These are phyloP conservation scores for Gonium pectorale DNA, from an alignment of 139 green algal species.

Conservation along the genomic window DNA sequence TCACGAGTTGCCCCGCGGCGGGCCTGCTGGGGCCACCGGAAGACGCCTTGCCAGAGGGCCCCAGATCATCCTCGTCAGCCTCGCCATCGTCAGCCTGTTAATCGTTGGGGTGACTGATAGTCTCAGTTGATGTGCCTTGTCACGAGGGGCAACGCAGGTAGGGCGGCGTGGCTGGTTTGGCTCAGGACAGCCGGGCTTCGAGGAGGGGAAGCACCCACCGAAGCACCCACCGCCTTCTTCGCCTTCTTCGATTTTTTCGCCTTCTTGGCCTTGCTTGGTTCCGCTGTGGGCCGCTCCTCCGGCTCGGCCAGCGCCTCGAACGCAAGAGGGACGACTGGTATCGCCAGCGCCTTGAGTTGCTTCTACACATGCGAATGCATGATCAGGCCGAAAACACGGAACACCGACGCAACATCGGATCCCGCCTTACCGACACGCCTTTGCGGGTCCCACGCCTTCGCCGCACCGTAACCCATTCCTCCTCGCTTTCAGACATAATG, in stretches of 20 bases:
- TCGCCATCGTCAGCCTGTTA: neutral
- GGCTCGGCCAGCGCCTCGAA: slow-evolving; percentile 29
- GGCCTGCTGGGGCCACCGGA: too few species aligned
- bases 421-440: neutral
- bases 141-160: too few species aligned
- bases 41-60: too few species aligned
- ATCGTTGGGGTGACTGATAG: too few species aligned
- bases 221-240: slow-evolving; percentile 14
- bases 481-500: slow-evolving; percentile 21
- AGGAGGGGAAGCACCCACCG: too few species aligned
- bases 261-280: neutral
- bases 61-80: too few species aligned
- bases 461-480: slow-evolving; percentile 33
- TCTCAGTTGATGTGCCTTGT: too few species aligned
- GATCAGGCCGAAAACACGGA: neutral
- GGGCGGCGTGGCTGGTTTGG: too few species aligned
- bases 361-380: slow-evolving; percentile 1
- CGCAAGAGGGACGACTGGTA: slow-evolving; percentile 13
- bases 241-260: slow-evolving; percentile 24
- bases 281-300: neutral
- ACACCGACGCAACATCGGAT: neutral
- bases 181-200: too few species aligned
- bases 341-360: neutral
- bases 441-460: neutral
- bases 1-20: too few species aligned